phyloP scores from a whole-genome alignment of 495 filamentous ascomycete species.

The Podospora bellae-mahoneyi region DNA sequence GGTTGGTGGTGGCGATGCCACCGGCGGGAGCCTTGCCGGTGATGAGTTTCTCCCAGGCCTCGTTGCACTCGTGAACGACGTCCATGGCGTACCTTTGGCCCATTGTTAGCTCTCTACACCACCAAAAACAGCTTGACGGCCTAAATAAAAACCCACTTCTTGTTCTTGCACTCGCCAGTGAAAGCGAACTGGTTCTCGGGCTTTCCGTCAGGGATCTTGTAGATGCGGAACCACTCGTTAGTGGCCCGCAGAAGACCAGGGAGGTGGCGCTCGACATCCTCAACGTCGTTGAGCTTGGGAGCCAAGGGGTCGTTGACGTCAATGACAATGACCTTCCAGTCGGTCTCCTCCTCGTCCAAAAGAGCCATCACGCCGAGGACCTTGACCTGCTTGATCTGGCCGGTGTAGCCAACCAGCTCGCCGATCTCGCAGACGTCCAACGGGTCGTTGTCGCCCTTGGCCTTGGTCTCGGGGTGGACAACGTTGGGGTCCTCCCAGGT shows the following conservation, averaged over 20 bases:
- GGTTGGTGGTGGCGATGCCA: slow-evolving; percentile 81
- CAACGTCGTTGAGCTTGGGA: slow-evolving; percentile 94
- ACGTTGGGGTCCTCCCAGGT: slow-evolving; percentile 99
- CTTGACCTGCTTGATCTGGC: slow-evolving; percentile 99
- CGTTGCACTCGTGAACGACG: slow-evolving; percentile 89
- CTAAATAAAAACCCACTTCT: slow-evolving; percentile 58
- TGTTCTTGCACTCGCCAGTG: slow-evolving; percentile 99
- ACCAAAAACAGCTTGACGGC: no score
- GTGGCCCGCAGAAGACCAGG: slow-evolving; percentile 94
- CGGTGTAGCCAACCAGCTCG: slow-evolving; percentile 90
- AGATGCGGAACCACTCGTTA: slow-evolving; percentile 99
- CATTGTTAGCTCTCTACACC: slow-evolving; percentile 24
- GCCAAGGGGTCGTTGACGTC: slow-evolving; percentile 97
- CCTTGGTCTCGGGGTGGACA: slow-evolving; percentile 97
- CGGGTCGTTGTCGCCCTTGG: slow-evolving; percentile 99
- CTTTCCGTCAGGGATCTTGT: slow-evolving; percentile 99
- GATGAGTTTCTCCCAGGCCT: slow-evolving; percentile 96
- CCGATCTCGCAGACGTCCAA: slow-evolving; percentile 99
- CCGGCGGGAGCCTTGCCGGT: slow-evolving; percentile 76
- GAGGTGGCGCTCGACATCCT: slow-evolving; percentile 98
- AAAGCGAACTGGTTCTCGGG: slow-evolving; percentile 99
- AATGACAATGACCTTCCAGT: slow-evolving; percentile 99
- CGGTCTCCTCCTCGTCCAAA: slow-evolving; percentile 98
- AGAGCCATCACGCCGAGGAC: slow-evolving; percentile 98
- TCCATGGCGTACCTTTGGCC: slow-evolving; percentile 76